Evolutionary conservation across 441 rosid genomes (phyloP).

Genomic region (Croton setiger): DNA sequence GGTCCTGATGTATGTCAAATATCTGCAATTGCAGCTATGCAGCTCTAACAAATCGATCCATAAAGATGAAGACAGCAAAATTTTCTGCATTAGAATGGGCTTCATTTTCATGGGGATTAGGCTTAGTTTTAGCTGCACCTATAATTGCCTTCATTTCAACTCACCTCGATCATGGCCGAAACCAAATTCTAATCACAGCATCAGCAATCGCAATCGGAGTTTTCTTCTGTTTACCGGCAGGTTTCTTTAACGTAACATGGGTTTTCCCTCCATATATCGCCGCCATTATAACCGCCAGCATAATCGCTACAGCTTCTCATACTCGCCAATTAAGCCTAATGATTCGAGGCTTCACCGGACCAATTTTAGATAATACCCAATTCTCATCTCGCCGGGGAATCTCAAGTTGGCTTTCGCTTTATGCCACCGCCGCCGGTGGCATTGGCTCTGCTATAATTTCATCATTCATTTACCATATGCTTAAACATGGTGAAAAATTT

Average conservation of each 20-base stretch:
- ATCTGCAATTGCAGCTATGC: constrained; percentile 33
- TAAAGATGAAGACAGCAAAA: constrained; percentile 24
- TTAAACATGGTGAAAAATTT: constrained; percentile 30
- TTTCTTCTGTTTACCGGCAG: constrained; percentile 49
- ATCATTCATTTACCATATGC: constrained; percentile 55
- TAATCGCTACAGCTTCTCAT: constrained; percentile 43
- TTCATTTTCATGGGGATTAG: constrained; percentile 54
- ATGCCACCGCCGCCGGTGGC: constrained; percentile 44
- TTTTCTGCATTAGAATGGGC: constrained; percentile 58
- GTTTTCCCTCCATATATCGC: constrained; percentile 49
- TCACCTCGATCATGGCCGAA: constrained; percentile 40
- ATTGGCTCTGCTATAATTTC: constrained; percentile 48
- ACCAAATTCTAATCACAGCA: constrained; percentile 35
- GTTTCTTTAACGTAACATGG: constrained; percentile 42
- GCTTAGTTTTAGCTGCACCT: constrained; percentile 43
- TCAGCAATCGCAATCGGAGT: constrained; percentile 49
- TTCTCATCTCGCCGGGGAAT: constrained; percentile 34
- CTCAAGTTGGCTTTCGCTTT: constrained; percentile 56
- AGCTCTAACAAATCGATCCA: constrained; percentile 24
- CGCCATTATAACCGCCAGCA: constrained; percentile 32
- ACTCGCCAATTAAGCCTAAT: constrained; percentile 52
- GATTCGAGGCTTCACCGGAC: constrained; percentile 40
- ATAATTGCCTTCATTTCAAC: constrained; percentile 30
- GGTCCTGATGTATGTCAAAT: too few relatives aligned
- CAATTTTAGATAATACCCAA: constrained; percentile 22